phyloP scores from a whole-genome alignment of 345 rosid species.

The Erucastrum elatum region DNA sequence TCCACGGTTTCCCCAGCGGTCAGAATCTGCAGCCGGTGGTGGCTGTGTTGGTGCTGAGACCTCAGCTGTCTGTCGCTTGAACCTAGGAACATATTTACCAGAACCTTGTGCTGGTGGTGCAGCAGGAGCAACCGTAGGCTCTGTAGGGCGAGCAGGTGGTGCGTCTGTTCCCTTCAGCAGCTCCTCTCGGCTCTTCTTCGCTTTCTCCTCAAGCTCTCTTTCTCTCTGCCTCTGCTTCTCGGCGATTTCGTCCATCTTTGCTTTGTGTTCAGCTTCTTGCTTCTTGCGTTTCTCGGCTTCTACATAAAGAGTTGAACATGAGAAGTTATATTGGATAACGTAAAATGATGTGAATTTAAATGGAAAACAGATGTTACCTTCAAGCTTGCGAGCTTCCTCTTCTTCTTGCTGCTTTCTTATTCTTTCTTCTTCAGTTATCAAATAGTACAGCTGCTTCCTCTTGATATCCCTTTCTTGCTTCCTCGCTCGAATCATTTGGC shows the following conservation, averaged over 20 bases:
- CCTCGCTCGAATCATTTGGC: conserved; percentile 61
- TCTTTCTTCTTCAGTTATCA: conserved; percentile 69
- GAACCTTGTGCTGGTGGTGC: conserved; percentile 42
- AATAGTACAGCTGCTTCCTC: conserved; percentile 71
- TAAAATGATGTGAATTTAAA: conserved; percentile 20
- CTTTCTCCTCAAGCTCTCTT: conserved; percentile 80
- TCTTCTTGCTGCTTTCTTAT: conserved; percentile 66
- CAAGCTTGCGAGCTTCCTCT: conserved; percentile 82
- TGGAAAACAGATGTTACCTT: conserved; percentile 50
- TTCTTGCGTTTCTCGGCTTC: conserved; percentile 79
- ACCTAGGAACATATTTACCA: conserved; percentile 70
- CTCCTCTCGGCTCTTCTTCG: conserved; percentile 59
- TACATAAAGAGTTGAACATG: conserved; percentile 34
- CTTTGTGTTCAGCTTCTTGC: conserved; percentile 80
- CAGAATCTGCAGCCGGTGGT: conserved; percentile 44
- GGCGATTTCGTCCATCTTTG: conserved; percentile 83
- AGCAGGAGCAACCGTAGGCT: conserved; percentile 38
- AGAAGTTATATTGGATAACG: neutral
- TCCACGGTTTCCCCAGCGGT: conserved; percentile 53
- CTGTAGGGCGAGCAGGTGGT: conserved; percentile 47
- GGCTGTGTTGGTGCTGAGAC: conserved; percentile 22
- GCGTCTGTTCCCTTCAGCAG: conserved; percentile 52
- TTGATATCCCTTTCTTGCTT: conserved; percentile 67
- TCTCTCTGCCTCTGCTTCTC: conserved; percentile 94
- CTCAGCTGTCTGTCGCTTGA: conserved; percentile 45